Percentiles rank a stretch among this genome's conserved stretches.
Conservation (phyloP, 768 basidiomycete species). For the Jaapia argillacea region DNA sequence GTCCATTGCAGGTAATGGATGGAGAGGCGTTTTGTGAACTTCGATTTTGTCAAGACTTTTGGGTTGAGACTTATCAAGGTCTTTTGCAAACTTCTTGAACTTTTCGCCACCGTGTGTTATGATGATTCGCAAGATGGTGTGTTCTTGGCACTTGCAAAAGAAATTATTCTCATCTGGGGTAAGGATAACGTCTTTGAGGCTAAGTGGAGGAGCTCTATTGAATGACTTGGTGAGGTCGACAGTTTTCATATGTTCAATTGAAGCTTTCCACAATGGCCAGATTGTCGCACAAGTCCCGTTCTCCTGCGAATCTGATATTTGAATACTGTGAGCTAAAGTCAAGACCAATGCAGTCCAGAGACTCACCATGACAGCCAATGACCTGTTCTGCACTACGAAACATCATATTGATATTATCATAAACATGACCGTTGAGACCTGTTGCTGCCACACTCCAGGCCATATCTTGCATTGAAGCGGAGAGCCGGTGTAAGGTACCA, state of each 20-base stretch:
- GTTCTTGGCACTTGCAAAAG: conserved; percentile 11
- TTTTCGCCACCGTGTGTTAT: conserved; percentile 19
- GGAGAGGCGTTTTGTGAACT: conserved; percentile 17
- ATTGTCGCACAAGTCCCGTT: conserved; percentile 29
- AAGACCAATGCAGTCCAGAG: too few species aligned
- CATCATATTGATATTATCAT: conserved; percentile 30
- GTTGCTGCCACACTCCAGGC: conserved; percentile 14
- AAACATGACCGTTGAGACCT: conserved; percentile 12
- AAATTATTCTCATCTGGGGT: conserved; percentile 9
- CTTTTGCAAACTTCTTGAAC: conserved; percentile 15
- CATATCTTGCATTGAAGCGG: conserved; percentile 10
- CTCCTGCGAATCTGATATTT: conserved; percentile 22
- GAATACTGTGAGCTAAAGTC: too few species aligned
- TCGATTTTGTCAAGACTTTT: conserved; percentile 15
- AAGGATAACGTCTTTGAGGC: conserved; percentile 18
- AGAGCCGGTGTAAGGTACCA: conserved; percentile 10
- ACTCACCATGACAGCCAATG: conserved; percentile 19
- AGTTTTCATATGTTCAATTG: conserved; percentile 15
- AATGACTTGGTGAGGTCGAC: conserved; percentile 12
- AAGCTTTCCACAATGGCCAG: conserved; percentile 17
- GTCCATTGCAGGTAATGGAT: conserved; percentile 22
- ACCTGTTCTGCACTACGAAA: conserved; percentile 21
- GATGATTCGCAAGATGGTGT: conserved; percentile 21
- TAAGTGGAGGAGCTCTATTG: conserved; percentile 14
- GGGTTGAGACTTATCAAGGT: conserved; percentile 12